Percentiles rank a stretch among this genome's conserved stretches.
These are phyloP conservation scores for Dendrobium nobile DNA, from an alignment of 106 monocot species.

Conservation along the genomic window DNA sequence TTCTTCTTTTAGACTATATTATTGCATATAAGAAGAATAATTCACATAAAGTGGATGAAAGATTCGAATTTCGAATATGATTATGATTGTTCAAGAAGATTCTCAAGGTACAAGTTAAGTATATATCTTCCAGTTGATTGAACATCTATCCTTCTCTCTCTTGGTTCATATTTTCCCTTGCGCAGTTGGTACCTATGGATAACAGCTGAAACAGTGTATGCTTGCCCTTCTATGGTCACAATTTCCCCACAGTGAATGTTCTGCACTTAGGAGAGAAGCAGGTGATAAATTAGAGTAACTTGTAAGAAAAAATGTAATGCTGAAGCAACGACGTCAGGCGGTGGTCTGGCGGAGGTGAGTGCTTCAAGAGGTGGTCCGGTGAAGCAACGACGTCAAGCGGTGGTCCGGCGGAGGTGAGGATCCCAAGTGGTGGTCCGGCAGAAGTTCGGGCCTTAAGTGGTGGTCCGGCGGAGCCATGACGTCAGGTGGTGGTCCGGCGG, in stretches of 20 bases:
- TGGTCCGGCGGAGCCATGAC: too few species aligned
- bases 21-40: neutral
- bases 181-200: constrained; percentile 81
- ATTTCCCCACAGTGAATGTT: constrained; percentile 88
- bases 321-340: too few species aligned
- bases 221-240: constrained; percentile 81
- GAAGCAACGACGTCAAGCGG: too few species aligned
- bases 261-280: constrained; percentile 18
- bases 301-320: neutral
- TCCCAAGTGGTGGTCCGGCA: too few species aligned
- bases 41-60: neutral
- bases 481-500: too few species aligned
- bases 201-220: constrained; percentile 76
- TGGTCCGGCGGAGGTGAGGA: too few species aligned
- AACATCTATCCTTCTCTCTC: constrained; percentile 88
- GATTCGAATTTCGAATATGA: neutral
- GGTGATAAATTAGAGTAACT: neutral
- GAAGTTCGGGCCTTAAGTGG: too few species aligned
- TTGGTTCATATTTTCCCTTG: constrained; percentile 84
- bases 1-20: neutral
- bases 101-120: constrained; percentile 73
- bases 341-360: too few species aligned
- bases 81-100: constrained; percentile 63
- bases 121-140: constrained; percentile 85
- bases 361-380: too few species aligned